Conservation (phyloP, 805 yeast genomes). For the Millerozyma acaciae region DNA sequence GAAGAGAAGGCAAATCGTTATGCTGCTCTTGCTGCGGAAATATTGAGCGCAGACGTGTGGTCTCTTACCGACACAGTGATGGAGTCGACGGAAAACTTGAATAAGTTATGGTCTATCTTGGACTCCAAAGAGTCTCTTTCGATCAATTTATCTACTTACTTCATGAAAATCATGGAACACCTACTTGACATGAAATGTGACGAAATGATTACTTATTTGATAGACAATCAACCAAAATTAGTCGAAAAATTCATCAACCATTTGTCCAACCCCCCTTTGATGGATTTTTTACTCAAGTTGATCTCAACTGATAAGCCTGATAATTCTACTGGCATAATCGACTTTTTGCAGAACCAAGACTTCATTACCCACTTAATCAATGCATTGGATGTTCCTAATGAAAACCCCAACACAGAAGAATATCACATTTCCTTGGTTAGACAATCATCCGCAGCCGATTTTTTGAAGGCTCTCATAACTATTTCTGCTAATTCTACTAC, state of each 20-base stretch:
- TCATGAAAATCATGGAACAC: slow-evolving; percentile 85
- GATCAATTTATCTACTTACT: slow-evolving; percentile 76
- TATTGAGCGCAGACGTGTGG: slow-evolving; percentile 90
- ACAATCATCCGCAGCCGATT: slow-evolving; percentile 44
- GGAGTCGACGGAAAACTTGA: slow-evolving; percentile 63
- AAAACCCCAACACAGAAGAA: slow-evolving; percentile 10
- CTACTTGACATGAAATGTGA: slow-evolving; percentile 47
- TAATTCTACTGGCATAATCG: slow-evolving; percentile 44
- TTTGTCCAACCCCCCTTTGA: slow-evolving; percentile 42
- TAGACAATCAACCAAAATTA: slow-evolving; percentile 39
- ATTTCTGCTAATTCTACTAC: slow-evolving; percentile 45
- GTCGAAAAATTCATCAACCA: slow-evolving; percentile 42
- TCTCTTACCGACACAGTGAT: slow-evolving; percentile 85
- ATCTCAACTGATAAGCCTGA: slow-evolving; percentile 47
- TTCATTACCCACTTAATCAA: slow-evolving; percentile 33
- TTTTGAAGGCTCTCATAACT: slow-evolving; percentile 42
- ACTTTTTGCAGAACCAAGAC: slow-evolving; percentile 38
- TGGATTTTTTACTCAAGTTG: slow-evolving; percentile 42
- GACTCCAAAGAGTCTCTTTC: slow-evolving; percentile 66
- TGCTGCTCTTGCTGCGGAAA: slow-evolving; percentile 69
- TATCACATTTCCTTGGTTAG: slow-evolving; percentile 21
- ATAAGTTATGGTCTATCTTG: slow-evolving; percentile 74
- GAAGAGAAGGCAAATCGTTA: slow-evolving; percentile 34
- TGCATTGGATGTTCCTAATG: slow-evolving; percentile 24
- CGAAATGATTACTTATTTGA: slow-evolving; percentile 42